A percentile compares a stretch with the other conserved stretches of the same genome.
Evolutionary conservation across 2,329 filamentous ascomycete species (phyloP).

Genomic region (Chrysoporthe deuterocubensis): DNA sequence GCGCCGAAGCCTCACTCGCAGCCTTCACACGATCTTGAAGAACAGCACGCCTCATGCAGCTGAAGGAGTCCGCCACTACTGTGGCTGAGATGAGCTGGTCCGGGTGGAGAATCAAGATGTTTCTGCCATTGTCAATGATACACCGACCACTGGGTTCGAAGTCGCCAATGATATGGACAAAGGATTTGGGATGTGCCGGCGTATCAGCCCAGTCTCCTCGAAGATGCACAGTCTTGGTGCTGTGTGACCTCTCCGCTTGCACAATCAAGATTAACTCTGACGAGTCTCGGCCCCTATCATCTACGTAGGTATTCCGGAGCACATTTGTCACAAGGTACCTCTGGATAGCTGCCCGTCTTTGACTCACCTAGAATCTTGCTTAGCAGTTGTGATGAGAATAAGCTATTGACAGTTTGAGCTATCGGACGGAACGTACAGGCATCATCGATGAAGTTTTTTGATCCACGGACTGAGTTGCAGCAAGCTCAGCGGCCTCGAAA

Average conservation of each 20-base stretch:
- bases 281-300: slow-evolving; percentile 61
- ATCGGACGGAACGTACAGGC: slow-evolving; percentile 57
- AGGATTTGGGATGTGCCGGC: slow-evolving; percentile 72
- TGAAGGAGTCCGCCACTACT: slow-evolving; percentile 94
- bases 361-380: slow-evolving; percentile 63
- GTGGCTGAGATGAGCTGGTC: slow-evolving; percentile 96
- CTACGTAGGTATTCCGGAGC: slow-evolving; percentile 69
- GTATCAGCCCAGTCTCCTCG: slow-evolving; percentile 88
- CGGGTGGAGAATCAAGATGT: slow-evolving; percentile 89
- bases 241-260: slow-evolving; percentile 73
- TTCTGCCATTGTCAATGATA: slow-evolving; percentile 78
- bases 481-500: slow-evolving; percentile 75
- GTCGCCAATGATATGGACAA: slow-evolving; percentile 83
- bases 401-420: slow-evolving; percentile 29
- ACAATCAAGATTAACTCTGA: slow-evolving; percentile 84
- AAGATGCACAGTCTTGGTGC: slow-evolving; percentile 71
- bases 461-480: slow-evolving; percentile 68
- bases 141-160: slow-evolving; percentile 75
- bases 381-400: slow-evolving; percentile 54
- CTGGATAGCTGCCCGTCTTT: slow-evolving; percentile 76
- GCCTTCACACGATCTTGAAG: slow-evolving; percentile 95
- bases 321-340: slow-evolving; percentile 82
- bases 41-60: slow-evolving; percentile 86
- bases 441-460: slow-evolving; percentile 39
- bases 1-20: slow-evolving; percentile 76